Percentiles rank a stretch among this genome's conserved stretches.
Conservation (phyloP, 1,284 basidiomycete species). For the Mycena citricolor region DNA sequence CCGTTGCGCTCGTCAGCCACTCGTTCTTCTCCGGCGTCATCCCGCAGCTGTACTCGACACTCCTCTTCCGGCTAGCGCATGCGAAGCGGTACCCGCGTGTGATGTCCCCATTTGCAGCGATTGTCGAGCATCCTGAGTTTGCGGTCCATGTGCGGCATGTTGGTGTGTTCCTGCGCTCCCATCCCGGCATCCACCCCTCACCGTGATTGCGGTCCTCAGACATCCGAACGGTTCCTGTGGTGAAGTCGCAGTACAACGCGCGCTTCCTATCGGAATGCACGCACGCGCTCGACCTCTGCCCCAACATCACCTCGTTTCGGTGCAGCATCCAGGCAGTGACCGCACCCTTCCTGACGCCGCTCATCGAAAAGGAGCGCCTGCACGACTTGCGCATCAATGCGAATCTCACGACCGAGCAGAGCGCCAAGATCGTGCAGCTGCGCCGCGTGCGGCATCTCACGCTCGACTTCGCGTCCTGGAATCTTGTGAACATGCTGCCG, state of each 20-base stretch:
- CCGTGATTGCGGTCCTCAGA: slow-evolving; percentile 46
- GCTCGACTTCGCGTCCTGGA: slow-evolving; percentile 61
- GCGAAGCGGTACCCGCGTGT: slow-evolving; percentile 55
- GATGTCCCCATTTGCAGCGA: slow-evolving; percentile 58
- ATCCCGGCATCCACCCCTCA: slow-evolving; percentile 6
- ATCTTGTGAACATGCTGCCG: slow-evolving; percentile 55
- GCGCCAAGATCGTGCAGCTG: slow-evolving; percentile 43
- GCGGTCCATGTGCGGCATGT: slow-evolving; percentile 59
- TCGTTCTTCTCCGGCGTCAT: slow-evolving; percentile 62
- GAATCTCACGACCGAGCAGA: slow-evolving; percentile 48
- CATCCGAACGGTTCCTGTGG: slow-evolving; percentile 46
- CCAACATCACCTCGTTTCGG: slow-evolving; percentile 55
- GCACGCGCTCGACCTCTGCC: slow-evolving; percentile 45
- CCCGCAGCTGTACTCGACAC: slow-evolving; percentile 56
- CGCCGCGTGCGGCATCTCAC: slow-evolving; percentile 44
- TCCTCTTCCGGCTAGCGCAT: slow-evolving; percentile 53
- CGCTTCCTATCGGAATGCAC: slow-evolving; percentile 53
- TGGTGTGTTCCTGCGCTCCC: slow-evolving; percentile 40
- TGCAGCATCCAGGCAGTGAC: slow-evolving; percentile 48
- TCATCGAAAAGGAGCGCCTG: slow-evolving; percentile 46
- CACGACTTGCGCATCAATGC: slow-evolving; percentile 49
- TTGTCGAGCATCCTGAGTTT: slow-evolving; percentile 51
- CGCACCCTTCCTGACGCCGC: slow-evolving; percentile 45
- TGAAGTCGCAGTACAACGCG: slow-evolving; percentile 36
- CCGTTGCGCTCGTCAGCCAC: slow-evolving; percentile 58